Base-by-base conservation (phyloP, 2,329 filamentous ascomycete species). In the Ceratocystis destructans region DNA sequence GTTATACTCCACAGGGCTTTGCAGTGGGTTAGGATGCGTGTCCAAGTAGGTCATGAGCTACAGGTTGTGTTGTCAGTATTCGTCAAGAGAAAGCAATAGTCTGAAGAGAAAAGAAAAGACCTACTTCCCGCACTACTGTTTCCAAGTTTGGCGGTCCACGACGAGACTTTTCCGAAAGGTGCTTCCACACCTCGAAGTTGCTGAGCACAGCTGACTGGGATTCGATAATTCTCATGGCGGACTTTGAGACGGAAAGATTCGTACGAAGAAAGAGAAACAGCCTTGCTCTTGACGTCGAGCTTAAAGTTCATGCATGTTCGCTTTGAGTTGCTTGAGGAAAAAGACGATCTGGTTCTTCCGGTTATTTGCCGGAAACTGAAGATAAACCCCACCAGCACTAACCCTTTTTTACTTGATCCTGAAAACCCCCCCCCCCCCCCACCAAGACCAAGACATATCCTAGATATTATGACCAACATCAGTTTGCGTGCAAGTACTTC, bases 141-240 rank as follows among this genome's bases (percentile, higher is more conserved):
- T 84, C 81, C 2, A 85, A 76, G 69, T 86, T 86, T 28, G 77
- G 77, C 1, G 83, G 82, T 2, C 81, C 78, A 50, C 79, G 77
- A 17, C 78, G 79, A 69, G 80, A 80, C 64, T 77, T 74, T 61
- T 85, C 80, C 5, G 76, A 76, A 48, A 90, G 75, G 71, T 89
- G 87, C 66, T 81, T 78, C 71, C 85, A 86, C 69, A 90, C 87
- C 78, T 90, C 88, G 70, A 83, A 87, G 74, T 90, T 90, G 73
- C 84, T 83, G 72, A 91, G 78, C 53, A 86, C 80, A 4, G 86
- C 86, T 37, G 83, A 83, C 73, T 90, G 86, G 2, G 87, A 79
- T 72, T 88, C 87, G 71, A 90, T 76, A 72, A 91, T 83, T 81
- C 89, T 87, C 84, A 87, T 86, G 22, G 45, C 73, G 17, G 53